A percentile compares a stretch with the other conserved stretches of the same genome.
phyloP scores from a whole-genome alignment of 352 stramenopile species.

The Phytophthora brassicae region DNA sequence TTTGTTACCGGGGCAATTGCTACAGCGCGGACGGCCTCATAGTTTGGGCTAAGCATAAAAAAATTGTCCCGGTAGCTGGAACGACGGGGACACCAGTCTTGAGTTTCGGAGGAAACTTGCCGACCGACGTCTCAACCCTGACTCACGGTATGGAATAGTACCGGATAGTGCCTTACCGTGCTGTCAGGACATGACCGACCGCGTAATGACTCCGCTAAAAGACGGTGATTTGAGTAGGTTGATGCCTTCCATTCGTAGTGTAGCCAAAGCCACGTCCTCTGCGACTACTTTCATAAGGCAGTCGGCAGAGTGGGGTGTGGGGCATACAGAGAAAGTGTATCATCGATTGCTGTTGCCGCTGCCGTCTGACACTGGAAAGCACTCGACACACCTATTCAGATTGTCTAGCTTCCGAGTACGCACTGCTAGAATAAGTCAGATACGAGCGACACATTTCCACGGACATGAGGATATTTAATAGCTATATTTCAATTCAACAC shows the following conservation, averaged over 20 bases:
- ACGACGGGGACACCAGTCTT: conserved; percentile 8
- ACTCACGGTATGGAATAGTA: neutral
- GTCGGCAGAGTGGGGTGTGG: too few species aligned
- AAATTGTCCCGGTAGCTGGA: conserved; percentile 19
- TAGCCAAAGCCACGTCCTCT: neutral
- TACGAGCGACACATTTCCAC: too few species aligned
- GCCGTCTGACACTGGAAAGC: too few species aligned
- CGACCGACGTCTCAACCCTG: neutral
- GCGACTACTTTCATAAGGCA: neutral
- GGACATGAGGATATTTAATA: too few species aligned
- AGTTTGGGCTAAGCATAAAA: conserved; percentile 15
- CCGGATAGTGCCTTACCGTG: conserved; percentile 4
- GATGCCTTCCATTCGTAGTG: neutral
- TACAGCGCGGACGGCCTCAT: conserved; percentile 14
- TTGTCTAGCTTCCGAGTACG: too few species aligned
- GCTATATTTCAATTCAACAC: too few species aligned
- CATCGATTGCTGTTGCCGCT: too few species aligned
- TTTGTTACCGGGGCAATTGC: conserved; percentile 17
- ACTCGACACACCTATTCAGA: too few species aligned
- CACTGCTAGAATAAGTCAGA: too few species aligned
- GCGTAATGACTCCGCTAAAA: neutral
- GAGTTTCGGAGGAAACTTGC: neutral
- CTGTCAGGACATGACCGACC: neutral
- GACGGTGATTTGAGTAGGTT: neutral
- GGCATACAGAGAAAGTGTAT: too few species aligned